Base-by-base conservation (phyloP, 1,284 basidiomycete genomes). In the Melampsora americana region DNA sequence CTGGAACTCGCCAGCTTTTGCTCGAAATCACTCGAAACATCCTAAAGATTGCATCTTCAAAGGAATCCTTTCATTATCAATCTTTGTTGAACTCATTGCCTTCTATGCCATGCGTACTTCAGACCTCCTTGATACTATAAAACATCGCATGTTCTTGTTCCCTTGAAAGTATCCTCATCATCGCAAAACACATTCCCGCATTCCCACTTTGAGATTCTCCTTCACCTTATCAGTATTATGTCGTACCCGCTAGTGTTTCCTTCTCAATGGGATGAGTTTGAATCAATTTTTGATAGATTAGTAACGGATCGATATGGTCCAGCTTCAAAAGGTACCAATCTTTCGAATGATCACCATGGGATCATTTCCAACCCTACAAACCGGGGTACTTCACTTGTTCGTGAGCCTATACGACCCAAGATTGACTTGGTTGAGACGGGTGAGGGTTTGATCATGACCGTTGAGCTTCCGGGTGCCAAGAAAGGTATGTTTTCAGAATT, bases 381-480 rank as follows among this genome's bases (percentile, higher is more conserved):
- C 6, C 26, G 5, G 28, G 50, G 67, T 12, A 35, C 67, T 16
- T 59, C 30, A 6, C 48, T 59, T 23, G 5, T 69, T n/a, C n/a
- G 42, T n/a, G 28, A 59, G 23, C 20, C 42, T 16, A 35, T 69
- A 20, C 50, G 48, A 53, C 67, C 67, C 26, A 56, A 53, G 42
- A 56, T 69, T 12, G 67, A 69, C 48, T 14, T 69, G 5, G 32
- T 69, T 5, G 67, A 69, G 50, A 69, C 48, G 20, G 7, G 18
- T 16, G 46, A 56, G 6, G 44, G n/a, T 4, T 32, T 69, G 26
- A 30, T 69, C 18, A 59, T 69, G n/a, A 69, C 67, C 2, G 32
- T 30, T n/a, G 67, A 69, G n/a, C 39, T 69, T 4, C 67, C 67
- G 20, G 67, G 67, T 39, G 67, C 50, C 30, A 69, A 56, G 32